Evolutionary conservation across 257 asterid genomes (phyloP), one percentile per base, ranked within the genome.

Genomic region (Sherardia arvensis): DNA sequence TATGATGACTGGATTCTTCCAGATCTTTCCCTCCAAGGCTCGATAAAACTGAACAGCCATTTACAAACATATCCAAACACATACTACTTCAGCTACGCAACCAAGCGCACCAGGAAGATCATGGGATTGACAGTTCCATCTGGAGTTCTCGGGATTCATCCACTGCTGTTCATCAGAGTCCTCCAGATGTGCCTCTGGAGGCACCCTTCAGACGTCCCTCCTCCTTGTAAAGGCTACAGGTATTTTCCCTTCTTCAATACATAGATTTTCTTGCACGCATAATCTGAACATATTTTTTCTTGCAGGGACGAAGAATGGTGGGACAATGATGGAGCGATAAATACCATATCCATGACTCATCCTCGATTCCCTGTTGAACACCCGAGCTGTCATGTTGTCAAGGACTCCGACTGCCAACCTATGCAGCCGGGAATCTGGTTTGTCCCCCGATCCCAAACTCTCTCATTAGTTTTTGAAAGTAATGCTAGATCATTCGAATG

Each of bases 261-360:
- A 61, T 17, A 15, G 7, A 8, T 43, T 43, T 43, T n/a, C n/a
- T n/a, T 10, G 51, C 20, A 14, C 0, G 17, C n/a, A 43, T 43
- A 43, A 43, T 43, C 51, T 15, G n/a, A 43, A 3, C 51, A 15
- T 64, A 33, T 48, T 63, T 11, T 23, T 7, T 17, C 30, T 64
- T 71, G 33, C 66, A 92, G 99, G 80, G 97, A 93, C 74, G 94
- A 93, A 67, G 99, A 90, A 65, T 93, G 99, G 97, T 93, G 97
- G 99, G 99, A 85, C 69, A 93, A 93, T 56, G 99, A 93, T 53
- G 99, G 99, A 61, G 97, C 99, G 3, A 94, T 93, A 59, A 93
- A 93, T 85, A 93, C 96, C 32, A 84, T 90, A 74, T 89, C 97
- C 33, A 93, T 93, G 97, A 93, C 99, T 11, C 99, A 93, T 67